A percentile compares a stretch with the other conserved stretches of the same genome.
Evolutionary conservation across 371 early-diverging fungal species (phyloP).

Genomic region (Syncephalis fuscata): DNA sequence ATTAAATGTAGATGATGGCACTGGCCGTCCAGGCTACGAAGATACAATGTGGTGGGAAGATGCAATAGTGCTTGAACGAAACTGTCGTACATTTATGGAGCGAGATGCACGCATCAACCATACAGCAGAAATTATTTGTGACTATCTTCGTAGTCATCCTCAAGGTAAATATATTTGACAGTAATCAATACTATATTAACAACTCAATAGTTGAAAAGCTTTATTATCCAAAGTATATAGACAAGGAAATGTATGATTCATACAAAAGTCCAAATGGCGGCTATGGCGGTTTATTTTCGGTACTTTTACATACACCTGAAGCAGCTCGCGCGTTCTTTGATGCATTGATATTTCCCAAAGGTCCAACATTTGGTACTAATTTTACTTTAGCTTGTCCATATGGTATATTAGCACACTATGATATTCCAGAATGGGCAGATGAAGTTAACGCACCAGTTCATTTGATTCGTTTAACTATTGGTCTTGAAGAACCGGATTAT

Average conservation of each 20-base stretch:
- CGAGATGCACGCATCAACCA: slow-evolving; percentile 58
- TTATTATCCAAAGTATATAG: slow-evolving; percentile 72
- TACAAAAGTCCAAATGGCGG: slow-evolving; percentile 42
- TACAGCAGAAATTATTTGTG: slow-evolving; percentile 64
- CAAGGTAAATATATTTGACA: too few species aligned
- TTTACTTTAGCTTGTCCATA: slow-evolving; percentile 90
- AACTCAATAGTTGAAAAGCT: slow-evolving; percentile 47
- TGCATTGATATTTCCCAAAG: slow-evolving; percentile 60
- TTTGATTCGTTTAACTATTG: too few species aligned
- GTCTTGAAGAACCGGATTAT: too few species aligned
- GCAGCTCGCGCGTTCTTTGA: slow-evolving; percentile 68
- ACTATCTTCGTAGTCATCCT: slow-evolving; percentile 42
- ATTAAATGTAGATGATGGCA: slow-evolving; percentile 16
- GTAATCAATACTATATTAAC: too few species aligned
- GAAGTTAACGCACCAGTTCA: slow-evolving; percentile 55
- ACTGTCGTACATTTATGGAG: slow-evolving; percentile 67
- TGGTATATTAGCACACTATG: slow-evolving; percentile 84
- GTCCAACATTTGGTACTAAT: slow-evolving; percentile 91
- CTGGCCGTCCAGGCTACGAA: slow-evolving; percentile 24
- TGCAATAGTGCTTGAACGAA: slow-evolving; percentile 83
- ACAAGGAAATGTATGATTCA: slow-evolving; percentile 40
- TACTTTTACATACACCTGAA: slow-evolving; percentile 40
- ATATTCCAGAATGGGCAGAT: slow-evolving; percentile 82
- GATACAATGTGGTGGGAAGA: slow-evolving; percentile 83
- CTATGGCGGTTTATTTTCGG: slow-evolving; percentile 84